Evolutionary conservation across 805 yeast genomes (phyloP).

Genomic region (Hyphopichia homilentoma): DNA sequence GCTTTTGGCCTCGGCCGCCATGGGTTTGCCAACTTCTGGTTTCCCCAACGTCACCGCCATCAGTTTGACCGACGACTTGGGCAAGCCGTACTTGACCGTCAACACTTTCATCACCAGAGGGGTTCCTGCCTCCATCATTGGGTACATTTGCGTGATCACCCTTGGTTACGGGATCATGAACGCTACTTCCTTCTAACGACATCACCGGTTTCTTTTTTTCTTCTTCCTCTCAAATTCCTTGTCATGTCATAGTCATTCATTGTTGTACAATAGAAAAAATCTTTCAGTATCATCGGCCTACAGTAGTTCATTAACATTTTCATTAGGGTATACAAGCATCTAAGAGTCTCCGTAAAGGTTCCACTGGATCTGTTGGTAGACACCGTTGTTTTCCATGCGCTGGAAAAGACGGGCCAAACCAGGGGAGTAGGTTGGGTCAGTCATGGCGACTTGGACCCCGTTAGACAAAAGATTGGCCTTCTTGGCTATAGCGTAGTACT

Average conservation of each 20-base stretch:
- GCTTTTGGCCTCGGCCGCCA: constrained; percentile 83
- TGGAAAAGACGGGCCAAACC: constrained; percentile 27
- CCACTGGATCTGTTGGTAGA: constrained; percentile 22
- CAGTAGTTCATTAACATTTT: too few relatives aligned
- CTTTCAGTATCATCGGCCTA: not conserved
- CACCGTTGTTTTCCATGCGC: constrained; percentile 28
- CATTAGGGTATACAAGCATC: not conserved
- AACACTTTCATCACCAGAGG: constrained; percentile 85
- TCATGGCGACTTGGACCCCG: constrained; percentile 20
- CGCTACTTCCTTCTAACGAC: not conserved
- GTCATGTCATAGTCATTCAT: constrained; percentile 3
- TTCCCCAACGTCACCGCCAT: constrained; percentile 98
- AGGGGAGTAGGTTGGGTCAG: constrained; percentile 28
- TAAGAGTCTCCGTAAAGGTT: constrained; percentile 25
- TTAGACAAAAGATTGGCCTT: constrained; percentile 17
- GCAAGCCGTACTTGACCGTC: constrained; percentile 85
- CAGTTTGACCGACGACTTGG: constrained; percentile 89
- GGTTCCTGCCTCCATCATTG: constrained; percentile 78
- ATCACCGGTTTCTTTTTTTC: not conserved
- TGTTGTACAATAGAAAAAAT: constrained; percentile 1
- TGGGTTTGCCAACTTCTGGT: constrained; percentile 97
- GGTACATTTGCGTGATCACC: constrained; percentile 68
- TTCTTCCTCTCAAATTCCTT: not conserved
- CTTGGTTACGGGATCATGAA: constrained; percentile 76
- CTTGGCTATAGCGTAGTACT: constrained; percentile 19